These are phyloP conservation scores for Saccharomycopsis fermentans DNA, from an alignment of 805 yeast species.

Conservation along the genomic window DNA sequence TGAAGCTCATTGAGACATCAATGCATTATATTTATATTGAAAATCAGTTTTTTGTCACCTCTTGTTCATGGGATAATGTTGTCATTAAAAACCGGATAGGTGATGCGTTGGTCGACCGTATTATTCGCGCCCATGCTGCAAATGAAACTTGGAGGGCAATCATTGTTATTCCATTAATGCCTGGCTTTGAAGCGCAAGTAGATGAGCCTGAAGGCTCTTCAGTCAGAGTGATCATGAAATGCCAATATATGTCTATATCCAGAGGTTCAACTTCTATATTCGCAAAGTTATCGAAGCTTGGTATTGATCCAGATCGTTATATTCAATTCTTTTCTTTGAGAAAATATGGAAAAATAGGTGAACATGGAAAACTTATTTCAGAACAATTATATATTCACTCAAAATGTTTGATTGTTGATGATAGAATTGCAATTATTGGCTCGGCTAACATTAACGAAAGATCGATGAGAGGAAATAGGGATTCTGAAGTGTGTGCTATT, in stretches of 20 bases:
- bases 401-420: constrained; percentile 85
- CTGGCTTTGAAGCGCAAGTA: constrained; percentile 91
- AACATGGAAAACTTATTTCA: constrained; percentile 58
- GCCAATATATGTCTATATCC: constrained; percentile 88
- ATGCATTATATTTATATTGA: constrained; percentile 92
- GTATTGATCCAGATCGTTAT: constrained; percentile 83
- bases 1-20: constrained; percentile 81
- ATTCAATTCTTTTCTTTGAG: constrained; percentile 86
- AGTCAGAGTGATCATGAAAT: constrained; percentile 92
- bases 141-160: constrained; percentile 81
- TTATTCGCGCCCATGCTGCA: constrained; percentile 74
- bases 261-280: constrained; percentile 84
- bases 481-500: constrained; percentile 87
- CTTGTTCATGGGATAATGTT: constrained; percentile 79
- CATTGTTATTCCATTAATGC: constrained; percentile 90
- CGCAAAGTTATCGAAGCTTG: constrained; percentile 65
- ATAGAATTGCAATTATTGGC: constrained; percentile 86
- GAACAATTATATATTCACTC: constrained; percentile 94
- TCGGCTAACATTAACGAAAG: constrained; percentile 96
- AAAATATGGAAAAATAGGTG: constrained; percentile 92
- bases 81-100: constrained; percentile 83
- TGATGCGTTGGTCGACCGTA: constrained; percentile 95
- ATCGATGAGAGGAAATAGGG: constrained; percentile 89
- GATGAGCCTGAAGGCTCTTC: constrained; percentile 90
- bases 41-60: constrained; percentile 88